Conservation (phyloP, 2,329 filamentous ascomycete genomes). For the Exophiala sp. region DNA sequence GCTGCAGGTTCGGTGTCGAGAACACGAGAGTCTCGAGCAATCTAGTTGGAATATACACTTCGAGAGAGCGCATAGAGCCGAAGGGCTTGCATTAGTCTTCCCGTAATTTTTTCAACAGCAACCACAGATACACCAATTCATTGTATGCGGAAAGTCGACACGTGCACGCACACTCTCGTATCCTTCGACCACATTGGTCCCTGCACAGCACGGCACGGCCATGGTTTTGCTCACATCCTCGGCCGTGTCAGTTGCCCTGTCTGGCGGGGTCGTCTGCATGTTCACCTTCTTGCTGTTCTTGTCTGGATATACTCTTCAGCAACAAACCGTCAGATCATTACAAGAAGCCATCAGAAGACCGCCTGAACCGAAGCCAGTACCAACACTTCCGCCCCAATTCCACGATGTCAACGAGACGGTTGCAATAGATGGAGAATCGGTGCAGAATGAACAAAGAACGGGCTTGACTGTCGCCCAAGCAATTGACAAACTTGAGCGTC, state of each 20-base stretch:
- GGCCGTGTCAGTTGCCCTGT: slow-evolving; percentile 43
- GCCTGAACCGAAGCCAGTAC: slow-evolving; percentile 34
- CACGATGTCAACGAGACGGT: slow-evolving; percentile 20
- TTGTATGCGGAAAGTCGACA: neutral
- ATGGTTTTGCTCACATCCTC: slow-evolving; percentile 48
- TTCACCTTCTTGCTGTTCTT: slow-evolving; percentile 83
- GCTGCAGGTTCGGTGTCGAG: no score
- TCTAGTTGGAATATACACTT: no score
- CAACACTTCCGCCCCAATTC: slow-evolving; percentile 27
- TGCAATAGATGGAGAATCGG: slow-evolving; percentile 2
- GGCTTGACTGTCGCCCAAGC: neutral
- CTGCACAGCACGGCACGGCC: slow-evolving; percentile 12
- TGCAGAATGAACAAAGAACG: no score
- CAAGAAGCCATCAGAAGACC: slow-evolving; percentile 66
- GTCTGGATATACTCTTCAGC: slow-evolving; percentile 82
- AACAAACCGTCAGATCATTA: slow-evolving; percentile 75
- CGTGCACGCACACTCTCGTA: neutral
- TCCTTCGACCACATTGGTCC: slow-evolving; percentile 1
- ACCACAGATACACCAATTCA: no score
- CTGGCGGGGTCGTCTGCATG: slow-evolving; percentile 57
- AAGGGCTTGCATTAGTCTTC: no score
- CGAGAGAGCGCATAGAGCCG: no score
- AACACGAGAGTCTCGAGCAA: no score
- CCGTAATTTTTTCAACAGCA: no score
- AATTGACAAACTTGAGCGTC: neutral